phyloP scores from a whole-genome alignment of 2,329 filamentous ascomycete genomes.

The Alternaria conjuncta region DNA sequence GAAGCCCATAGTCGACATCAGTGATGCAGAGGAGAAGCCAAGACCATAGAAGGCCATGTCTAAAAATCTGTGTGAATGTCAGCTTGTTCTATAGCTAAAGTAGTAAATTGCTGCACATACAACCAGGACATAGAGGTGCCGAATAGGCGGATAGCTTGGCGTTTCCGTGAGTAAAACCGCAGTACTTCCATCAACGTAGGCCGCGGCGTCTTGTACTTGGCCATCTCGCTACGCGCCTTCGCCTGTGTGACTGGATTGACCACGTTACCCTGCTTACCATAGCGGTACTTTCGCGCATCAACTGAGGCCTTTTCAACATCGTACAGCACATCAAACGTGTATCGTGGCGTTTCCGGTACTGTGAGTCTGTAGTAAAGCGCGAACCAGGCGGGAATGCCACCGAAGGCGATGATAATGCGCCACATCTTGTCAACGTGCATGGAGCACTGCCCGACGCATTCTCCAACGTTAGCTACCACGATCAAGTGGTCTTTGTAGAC shows the following conservation, averaged over 20 bases:
- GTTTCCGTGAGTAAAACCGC: constrained; percentile 71
- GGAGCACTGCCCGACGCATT: constrained; percentile 69
- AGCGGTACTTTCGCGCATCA: constrained; percentile 76
- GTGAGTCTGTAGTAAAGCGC: constrained; percentile 87
- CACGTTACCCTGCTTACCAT: constrained; percentile 63
- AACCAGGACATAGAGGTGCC: constrained; percentile 87
- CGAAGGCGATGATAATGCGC: constrained; percentile 80
- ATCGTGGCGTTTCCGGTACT: constrained; percentile 86
- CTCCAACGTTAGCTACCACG: constrained; percentile 57
- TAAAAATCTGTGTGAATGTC: constrained; percentile 53
- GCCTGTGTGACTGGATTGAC: constrained; percentile 71
- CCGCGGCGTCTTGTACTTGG: constrained; percentile 41
- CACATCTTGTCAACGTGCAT: constrained; percentile 86
- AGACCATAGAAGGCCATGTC: constrained; percentile 66
- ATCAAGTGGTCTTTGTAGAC: constrained; percentile 72
- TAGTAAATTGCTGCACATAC: constrained; percentile 11
- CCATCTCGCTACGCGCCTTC: constrained; percentile 55
- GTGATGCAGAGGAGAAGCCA: constrained; percentile 76
- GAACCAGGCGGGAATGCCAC: constrained; percentile 78
- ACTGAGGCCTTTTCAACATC: constrained; percentile 69
- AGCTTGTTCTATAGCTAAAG: not conserved
- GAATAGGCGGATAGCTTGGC: constrained; percentile 72
- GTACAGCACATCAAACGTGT: constrained; percentile 81
- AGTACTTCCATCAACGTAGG: constrained; percentile 64
- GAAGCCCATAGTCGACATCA: constrained; percentile 75